Conservation (phyloP, 1,139 yeast species). For the Pichia sp. region DNA sequence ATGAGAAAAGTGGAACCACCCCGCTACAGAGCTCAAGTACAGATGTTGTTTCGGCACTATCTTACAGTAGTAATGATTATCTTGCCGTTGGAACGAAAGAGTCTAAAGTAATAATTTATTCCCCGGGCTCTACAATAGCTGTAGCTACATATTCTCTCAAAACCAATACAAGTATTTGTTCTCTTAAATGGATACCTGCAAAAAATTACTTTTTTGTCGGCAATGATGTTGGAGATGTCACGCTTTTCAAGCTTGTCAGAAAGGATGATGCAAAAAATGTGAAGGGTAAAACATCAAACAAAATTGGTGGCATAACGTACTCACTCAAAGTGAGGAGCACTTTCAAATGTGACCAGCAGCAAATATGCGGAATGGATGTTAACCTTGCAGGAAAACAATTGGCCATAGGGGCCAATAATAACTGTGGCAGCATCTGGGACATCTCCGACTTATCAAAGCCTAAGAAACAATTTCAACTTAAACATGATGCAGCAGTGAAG, state of each 20-base stretch:
- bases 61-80: conserved; percentile 42
- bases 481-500: conserved; percentile 74
- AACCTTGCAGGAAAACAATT: conserved; percentile 40
- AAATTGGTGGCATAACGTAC: neutral
- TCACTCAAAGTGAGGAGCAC: conserved; percentile 22
- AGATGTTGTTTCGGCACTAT: conserved; percentile 50
- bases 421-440: conserved; percentile 63
- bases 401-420: conserved; percentile 73
- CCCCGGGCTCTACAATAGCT: conserved; percentile 18
- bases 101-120: conserved; percentile 41
- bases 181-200: conserved; percentile 55
- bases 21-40: conserved; percentile 30
- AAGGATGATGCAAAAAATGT: conserved; percentile 6
- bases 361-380: conserved; percentile 64
- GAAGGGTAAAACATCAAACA: neutral
- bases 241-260: conserved; percentile 27
- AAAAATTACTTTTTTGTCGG: conserved; percentile 50
- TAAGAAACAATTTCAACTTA: conserved; percentile 36
- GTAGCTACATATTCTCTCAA: conserved; percentile 18
- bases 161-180: conserved; percentile 41
- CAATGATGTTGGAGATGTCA: conserved; percentile 59
- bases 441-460: conserved; percentile 38
- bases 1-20: conserved; percentile 40
- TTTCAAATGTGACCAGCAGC: conserved; percentile 53
- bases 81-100: conserved; percentile 54